Evolutionary conservation across 257 asterid genomes (phyloP), one percentile per base, ranked within the genome.

Genomic region (Lithospermum erythrorhizon): DNA sequence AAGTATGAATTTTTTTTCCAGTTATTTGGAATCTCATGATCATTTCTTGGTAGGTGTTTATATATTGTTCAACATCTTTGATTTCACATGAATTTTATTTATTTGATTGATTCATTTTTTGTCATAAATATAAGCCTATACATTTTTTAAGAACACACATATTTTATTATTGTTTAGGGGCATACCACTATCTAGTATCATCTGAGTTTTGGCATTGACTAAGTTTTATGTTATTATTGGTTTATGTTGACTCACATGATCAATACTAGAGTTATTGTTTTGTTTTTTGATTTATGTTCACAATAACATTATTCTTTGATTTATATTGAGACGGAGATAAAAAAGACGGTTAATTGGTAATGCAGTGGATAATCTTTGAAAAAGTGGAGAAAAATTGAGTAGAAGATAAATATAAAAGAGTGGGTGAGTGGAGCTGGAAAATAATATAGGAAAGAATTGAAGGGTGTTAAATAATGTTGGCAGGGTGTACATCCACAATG

Each of bases 401-500:
- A 74, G 61, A 62, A 65, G 77, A 73, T 61, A 53, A 70, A 74
- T n/a, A 59, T 45, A 69, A 63, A 63, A 65, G 68, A 79, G 76
- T 63, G 81, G 85, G 82, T 69, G 83, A 72, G 53, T 60, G 78
- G 82, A 65, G 79, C 70, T 75, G 68, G 62, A 61, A 58, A 75
- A 60, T 37, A 64, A 67, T 68, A 61, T 62, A 47, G 55, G 64
- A 45, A 60, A 59, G 55, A 58, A 71, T 66, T 72, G 83, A 87
- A 73, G 68, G 84, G 68, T 66, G 60, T 54, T 79, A 75, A 93
- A 89, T 83, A 79, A 87, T 93, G 98, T 91, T 88, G 98, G 98
- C 95, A 59, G 97, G 96, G 69, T 90, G 87, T 78, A 78, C 96
- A 65, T 89, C 97, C 53, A 73, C 96, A 82, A 76, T 90, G 81